Conservation (phyloP, 2,329 filamentous ascomycete species). For the Cytospora piceicola region DNA sequence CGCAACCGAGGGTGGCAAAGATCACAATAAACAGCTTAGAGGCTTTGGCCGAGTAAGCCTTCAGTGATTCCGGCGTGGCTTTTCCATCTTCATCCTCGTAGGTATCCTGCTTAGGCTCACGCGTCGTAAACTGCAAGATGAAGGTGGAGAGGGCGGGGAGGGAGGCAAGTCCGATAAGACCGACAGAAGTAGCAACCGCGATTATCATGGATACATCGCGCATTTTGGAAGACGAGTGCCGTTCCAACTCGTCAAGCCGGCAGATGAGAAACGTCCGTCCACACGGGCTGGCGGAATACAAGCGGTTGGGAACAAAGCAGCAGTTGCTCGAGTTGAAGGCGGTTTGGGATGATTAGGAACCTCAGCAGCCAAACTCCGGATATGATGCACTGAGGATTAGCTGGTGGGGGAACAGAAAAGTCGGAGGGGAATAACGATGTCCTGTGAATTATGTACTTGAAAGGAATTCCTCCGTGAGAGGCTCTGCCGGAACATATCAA, state of each 20-base stretch:
- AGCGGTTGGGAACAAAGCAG: neutral
- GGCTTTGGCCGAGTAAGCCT: constrained; percentile 63
- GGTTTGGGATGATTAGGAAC: constrained; percentile 33
- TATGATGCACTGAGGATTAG: neutral
- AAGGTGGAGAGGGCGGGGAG: constrained; percentile 38
- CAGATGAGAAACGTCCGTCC: neutral
- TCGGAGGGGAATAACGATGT: neutral
- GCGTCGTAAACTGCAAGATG: constrained; percentile 36
- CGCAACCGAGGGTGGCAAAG: constrained; percentile 58
- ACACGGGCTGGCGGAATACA: neutral
- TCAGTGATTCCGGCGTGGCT: constrained; percentile 65
- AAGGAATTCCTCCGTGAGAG: neutral
- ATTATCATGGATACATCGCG: constrained; percentile 36
- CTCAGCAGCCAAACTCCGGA: constrained; percentile 43
- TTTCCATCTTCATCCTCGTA: constrained; percentile 74
- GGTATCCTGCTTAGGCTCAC: constrained; percentile 44
- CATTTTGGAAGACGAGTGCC: constrained; percentile 32
- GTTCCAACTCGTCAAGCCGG: neutral
- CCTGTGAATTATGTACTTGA: neutral
- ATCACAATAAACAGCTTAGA: constrained; percentile 60
- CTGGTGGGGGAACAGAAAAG: neutral
- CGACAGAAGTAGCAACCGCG: constrained; percentile 36
- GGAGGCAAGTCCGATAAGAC: constrained; percentile 38
- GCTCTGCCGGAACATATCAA: constrained; percentile 9
- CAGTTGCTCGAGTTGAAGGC: constrained; percentile 37